Conservation (phyloP, 1,284 basidiomycete genomes). For the Hemileia vastatrix region DNA sequence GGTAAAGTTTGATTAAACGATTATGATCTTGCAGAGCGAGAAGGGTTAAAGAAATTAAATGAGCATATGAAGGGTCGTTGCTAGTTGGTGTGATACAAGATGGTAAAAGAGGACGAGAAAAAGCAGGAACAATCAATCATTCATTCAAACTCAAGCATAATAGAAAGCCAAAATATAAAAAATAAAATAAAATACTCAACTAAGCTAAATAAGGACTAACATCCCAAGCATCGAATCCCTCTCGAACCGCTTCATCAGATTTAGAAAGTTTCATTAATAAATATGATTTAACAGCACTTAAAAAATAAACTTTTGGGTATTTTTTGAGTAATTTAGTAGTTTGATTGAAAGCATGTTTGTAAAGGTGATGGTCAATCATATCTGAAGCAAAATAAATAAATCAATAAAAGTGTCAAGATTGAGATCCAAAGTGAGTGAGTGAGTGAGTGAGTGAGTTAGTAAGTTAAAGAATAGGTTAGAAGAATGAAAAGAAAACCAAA, state of each 20-base stretch:
- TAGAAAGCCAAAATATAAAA: background rate
- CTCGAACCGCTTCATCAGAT: background rate
- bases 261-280: background rate
- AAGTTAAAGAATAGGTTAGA: no score
- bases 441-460: no score
- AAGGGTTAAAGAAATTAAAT: background rate
- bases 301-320: background rate
- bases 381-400: no score
- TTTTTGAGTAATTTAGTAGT: background rate
- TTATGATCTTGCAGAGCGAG: background rate
- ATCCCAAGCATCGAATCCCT: background rate
- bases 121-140: background rate
- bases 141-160: no score
- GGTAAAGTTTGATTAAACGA: background rate
- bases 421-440: no score
- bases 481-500: no score
- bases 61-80: background rate
- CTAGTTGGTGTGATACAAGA: background rate
- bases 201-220: background rate
- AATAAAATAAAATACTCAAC: background rate
- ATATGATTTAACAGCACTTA: background rate
- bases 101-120: background rate
- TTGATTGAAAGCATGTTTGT: background rate
- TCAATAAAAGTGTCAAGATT: no score
- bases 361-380: background rate